Base-by-base conservation (phyloP, 2,329 filamentous ascomycete species). In the Ceratocystiopsis brevicomis region DNA sequence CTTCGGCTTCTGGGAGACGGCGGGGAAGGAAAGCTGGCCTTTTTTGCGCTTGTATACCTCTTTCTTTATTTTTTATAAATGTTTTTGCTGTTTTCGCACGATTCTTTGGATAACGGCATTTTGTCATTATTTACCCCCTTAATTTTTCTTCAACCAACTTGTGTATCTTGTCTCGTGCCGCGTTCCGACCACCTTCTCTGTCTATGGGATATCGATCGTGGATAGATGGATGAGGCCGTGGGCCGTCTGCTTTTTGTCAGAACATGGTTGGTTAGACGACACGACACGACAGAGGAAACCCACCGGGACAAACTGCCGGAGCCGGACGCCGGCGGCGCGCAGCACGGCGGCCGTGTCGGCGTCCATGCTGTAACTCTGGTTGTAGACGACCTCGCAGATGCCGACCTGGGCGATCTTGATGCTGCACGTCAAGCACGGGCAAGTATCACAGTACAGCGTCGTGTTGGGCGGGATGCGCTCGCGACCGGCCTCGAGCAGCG, bases 381-480 rank as follows among this genome's bases (percentile, higher is more conserved):
- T 87, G 55, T 94, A 98, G 14, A 98, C 87, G 14, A 98, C 90
- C 66, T 98, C 90, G 37, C 74, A 76, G 51, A 98, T 94, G 16
- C 90, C 90, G 9, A 96, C 85, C 63, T 98, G 90, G 18, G 85
- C 83, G 55, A 98, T 96, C 66, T 98, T 98, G 65, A 98, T 93
- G 54, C 85, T 94, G 61, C 90, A 98, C 3, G 90, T 98, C 59
- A 98, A 66, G 58, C 90, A 98, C 4, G 90, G 90, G 60, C 90
- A 98, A 51, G 87, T 95, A 57, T 95, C 84, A 61, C 87, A 95
- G 62, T 95, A 98, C 21, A 98, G 65, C 41, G 85, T 81, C 35
- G 82, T 75, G 5, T 78, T 82, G 44, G 84, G 80, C 30, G 49
- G 46, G 51, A 98, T 85, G 45, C 90, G 71, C 60, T 96, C 90